Evolutionary conservation across 2,329 filamentous ascomycete genomes (phyloP), one percentile per base, ranked within the genome.

Genomic region (Neonectria sp.): DNA sequence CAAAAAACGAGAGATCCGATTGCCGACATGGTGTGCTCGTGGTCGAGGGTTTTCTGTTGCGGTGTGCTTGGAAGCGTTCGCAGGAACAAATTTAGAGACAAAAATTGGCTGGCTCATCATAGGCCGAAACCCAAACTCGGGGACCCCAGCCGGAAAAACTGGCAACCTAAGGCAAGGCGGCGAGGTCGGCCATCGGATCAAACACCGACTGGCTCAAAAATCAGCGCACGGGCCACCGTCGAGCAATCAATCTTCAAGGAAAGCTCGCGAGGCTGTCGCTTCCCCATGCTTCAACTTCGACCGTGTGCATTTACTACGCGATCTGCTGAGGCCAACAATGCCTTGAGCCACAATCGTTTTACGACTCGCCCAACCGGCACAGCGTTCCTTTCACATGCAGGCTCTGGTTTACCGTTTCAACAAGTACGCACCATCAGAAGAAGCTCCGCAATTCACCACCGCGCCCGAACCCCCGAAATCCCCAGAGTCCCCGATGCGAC

Each of bases 1-100:
- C 95, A 98, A 82, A 98, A 98, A 40, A 97, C 91, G 46, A 98
- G 86, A 59, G 95, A 95, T 63, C 95, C 95, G 73, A 98, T 95
- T 21, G 93, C 91, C 71, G 95, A 91, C 95, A 98, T 98, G 68
- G 74, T 84, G 64, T 65, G 72, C 70, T 48, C 17, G 58, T 55
- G 29, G 27, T 31, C 24, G 40, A 33, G 43, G 31, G 45, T 27
- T 67, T 58, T 68, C 27, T 56, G 49, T 67, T 61, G 63, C 45
- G 33, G 33, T 24, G 48, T 55, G 29, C 40, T 63, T n/a, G 6
- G 40, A 46, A 40, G 24, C 33, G 24, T 55, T 43, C 43, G 24
- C 7, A 21, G 29, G 35, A 35, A 68, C 64, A 72, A 68, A 68
- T 72, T 68, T 45, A 45, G 57, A 74, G 72, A 75, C 69, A 74